These are phyloP conservation scores for Dorcoceras hygrometricum DNA, from an alignment of 257 asterid genomes.

Conservation along the genomic window DNA sequence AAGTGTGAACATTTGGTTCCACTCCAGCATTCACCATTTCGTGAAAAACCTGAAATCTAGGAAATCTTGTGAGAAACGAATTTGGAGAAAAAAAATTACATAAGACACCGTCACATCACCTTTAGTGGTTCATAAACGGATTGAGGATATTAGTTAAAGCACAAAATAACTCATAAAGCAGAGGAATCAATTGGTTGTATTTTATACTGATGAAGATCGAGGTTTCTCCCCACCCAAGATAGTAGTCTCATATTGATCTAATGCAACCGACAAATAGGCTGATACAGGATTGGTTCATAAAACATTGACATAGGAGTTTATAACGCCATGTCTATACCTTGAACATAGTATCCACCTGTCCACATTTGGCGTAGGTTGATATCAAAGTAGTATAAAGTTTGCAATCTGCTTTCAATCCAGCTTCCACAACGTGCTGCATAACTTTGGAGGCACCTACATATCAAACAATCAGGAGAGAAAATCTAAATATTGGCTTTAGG, in stretches of 20 bases:
- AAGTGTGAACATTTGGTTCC: constrained; percentile 93
- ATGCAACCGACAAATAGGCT: constrained; percentile 1
- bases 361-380: constrained; percentile 94
- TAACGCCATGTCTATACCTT: constrained; percentile 44
- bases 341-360: constrained; percentile 96
- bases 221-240: neutral
- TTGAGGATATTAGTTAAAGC: neutral
- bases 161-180: constrained; percentile 14
- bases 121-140: neutral
- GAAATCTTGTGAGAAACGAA: constrained; percentile 26
- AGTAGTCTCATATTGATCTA: constrained; percentile 1
- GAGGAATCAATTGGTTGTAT: neutral
- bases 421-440: constrained; percentile 63
- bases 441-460: constrained; percentile 80
- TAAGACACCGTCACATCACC: neutral
- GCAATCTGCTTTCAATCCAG: constrained; percentile 79
- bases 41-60: constrained; percentile 73
- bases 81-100: constrained; percentile 19
- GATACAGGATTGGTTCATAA: constrained; percentile 15
- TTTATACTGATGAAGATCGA: neutral
- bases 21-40: constrained; percentile 97
- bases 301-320: neutral
- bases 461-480: constrained; percentile 28
- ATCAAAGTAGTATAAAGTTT: constrained; percentile 91
- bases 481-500: constrained; percentile 11